These are phyloP conservation scores for Bacidia rubella DNA, from an alignment of 495 filamentous ascomycete species.

Conservation along the genomic window DNA sequence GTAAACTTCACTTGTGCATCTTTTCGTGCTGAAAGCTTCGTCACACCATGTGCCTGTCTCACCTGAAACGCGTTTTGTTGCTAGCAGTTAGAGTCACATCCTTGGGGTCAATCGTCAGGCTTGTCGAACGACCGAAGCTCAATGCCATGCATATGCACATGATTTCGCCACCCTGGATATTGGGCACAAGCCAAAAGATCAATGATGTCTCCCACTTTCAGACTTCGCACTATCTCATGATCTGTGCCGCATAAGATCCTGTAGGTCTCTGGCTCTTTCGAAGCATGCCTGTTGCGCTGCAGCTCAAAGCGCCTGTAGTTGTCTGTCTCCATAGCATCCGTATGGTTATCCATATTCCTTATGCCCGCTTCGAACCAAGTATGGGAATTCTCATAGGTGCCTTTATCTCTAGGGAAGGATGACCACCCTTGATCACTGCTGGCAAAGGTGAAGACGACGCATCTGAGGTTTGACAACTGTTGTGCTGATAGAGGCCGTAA, in stretches of 20 bases:
- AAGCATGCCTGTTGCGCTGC: constrained; percentile 20
- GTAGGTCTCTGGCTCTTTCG: constrained; percentile 42
- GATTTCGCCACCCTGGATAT: constrained; percentile 49
- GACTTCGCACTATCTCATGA: constrained; percentile 27
- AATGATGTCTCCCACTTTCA: constrained; percentile 51
- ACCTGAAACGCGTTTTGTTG: too few species aligned
- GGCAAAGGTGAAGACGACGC: constrained; percentile 50
- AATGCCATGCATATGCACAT: constrained; percentile 40
- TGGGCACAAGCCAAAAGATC: constrained; percentile 51
- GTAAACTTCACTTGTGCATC: too few species aligned
- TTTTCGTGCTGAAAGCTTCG: background rate
- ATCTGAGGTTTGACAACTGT: constrained; percentile 19
- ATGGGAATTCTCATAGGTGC: constrained; percentile 43
- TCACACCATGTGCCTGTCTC: too few species aligned
- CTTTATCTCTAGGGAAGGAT: constrained; percentile 19
- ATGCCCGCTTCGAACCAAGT: constrained; percentile 61
- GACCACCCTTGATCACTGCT: constrained; percentile 59
- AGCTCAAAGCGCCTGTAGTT: constrained; percentile 19
- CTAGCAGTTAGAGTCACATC: too few species aligned
- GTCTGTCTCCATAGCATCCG: constrained; percentile 15
- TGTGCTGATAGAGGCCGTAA: constrained; percentile 2
- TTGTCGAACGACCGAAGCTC: constrained; percentile 39
- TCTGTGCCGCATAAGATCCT: constrained; percentile 33
- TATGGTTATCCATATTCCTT: constrained; percentile 20
- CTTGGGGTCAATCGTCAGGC: background rate